Percentiles rank a stretch among this genome's conserved stretches.
phyloP scores from a whole-genome alignment of 208 protist genomes.

The Phytomonas sp. region DNA sequence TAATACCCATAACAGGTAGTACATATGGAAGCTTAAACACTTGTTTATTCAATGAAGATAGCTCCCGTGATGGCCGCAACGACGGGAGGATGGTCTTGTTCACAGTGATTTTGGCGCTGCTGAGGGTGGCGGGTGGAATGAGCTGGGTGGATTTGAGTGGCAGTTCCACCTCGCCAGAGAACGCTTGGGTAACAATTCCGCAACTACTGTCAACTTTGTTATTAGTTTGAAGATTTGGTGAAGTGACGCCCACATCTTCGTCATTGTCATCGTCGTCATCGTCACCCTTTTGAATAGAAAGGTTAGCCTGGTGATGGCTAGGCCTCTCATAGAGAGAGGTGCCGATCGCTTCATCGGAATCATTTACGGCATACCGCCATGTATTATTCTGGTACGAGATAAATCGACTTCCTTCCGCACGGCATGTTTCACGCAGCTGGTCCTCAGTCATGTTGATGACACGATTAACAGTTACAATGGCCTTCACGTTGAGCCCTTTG shows the following conservation, averaged over 20 bases:
- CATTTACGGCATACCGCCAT: constrained; percentile 35
- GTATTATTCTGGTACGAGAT: constrained; percentile 27
- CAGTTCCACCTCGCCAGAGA: not conserved
- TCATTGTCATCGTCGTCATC: constrained; percentile 6
- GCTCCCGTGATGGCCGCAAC: not conserved
- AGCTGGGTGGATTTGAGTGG: constrained; percentile 1
- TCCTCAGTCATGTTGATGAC: constrained; percentile 18
- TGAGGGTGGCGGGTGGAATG: constrained; percentile 3
- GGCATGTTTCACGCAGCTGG: constrained; percentile 21
- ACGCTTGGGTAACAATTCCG: not conserved
- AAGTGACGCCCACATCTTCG: not conserved
- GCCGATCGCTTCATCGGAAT: constrained; percentile 10
- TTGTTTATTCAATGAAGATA: not conserved
- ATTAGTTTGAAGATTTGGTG: not conserved
- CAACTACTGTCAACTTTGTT: not conserved
- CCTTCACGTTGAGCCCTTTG: constrained; percentile 47
- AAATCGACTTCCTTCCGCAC: constrained; percentile 24
- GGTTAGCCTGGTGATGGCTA: constrained; percentile 5
- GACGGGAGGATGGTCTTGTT: not conserved
- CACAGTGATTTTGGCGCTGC: not conserved
- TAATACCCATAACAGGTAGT: constrained; percentile 36
- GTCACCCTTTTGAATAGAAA: constrained; percentile 11
- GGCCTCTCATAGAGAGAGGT: constrained; percentile 3
- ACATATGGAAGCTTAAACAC: constrained; percentile 54
- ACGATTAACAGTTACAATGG: constrained; percentile 57